Percentiles rank a stretch among this genome's conserved stretches.
phyloP scores from a whole-genome alignment of 352 stramenopile species.

The Phytopythium mirpurense region DNA sequence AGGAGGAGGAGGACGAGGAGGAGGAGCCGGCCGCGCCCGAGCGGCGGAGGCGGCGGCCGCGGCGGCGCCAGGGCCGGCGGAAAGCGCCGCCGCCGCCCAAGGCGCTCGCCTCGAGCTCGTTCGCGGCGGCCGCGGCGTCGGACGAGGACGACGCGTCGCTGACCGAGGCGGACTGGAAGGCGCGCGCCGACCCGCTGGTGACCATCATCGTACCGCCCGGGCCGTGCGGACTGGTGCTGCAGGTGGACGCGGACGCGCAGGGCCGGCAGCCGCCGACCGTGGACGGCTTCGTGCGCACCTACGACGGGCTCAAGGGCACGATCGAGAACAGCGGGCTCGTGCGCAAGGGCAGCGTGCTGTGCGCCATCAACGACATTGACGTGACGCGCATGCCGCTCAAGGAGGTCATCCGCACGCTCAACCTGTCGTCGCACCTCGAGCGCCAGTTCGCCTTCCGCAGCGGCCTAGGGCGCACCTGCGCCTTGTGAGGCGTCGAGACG shows the following conservation, averaged over 20 bases:
- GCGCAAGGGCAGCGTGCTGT: slow-evolving; percentile 56
- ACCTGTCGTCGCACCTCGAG: slow-evolving; percentile 64
- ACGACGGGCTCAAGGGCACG: slow-evolving; percentile 57
- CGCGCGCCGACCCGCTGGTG: slow-evolving; percentile 48
- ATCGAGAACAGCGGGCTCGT: slow-evolving; percentile 77
- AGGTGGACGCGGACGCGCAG: slow-evolving; percentile 31
- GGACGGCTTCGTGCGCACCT: slow-evolving; percentile 68
- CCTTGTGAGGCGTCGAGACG: too few relatives aligned
- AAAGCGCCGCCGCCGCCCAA: slow-evolving; percentile 2
- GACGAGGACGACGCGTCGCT: slow-evolving; percentile 40
- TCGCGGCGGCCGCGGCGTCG: slow-evolving; percentile 14
- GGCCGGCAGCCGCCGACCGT: slow-evolving; percentile 37
- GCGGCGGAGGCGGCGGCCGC: neutral
- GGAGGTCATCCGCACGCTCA: slow-evolving; percentile 68
- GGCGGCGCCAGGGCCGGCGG: slow-evolving; percentile 12
- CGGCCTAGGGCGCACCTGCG: slow-evolving; percentile 23
- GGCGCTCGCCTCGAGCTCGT: slow-evolving; percentile 12
- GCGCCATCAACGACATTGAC: slow-evolving; percentile 77
- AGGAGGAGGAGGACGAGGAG: slow-evolving; percentile 7
- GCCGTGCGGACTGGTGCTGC: slow-evolving; percentile 64
- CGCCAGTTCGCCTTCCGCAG: slow-evolving; percentile 74
- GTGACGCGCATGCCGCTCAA: slow-evolving; percentile 56
- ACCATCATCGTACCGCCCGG: slow-evolving; percentile 72
- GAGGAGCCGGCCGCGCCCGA: slow-evolving; percentile 13
- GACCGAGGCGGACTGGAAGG: slow-evolving; percentile 67